phyloP scores from a whole-genome alignment of 345 rosid genomes.

The Eucalyptus polybractea region DNA sequence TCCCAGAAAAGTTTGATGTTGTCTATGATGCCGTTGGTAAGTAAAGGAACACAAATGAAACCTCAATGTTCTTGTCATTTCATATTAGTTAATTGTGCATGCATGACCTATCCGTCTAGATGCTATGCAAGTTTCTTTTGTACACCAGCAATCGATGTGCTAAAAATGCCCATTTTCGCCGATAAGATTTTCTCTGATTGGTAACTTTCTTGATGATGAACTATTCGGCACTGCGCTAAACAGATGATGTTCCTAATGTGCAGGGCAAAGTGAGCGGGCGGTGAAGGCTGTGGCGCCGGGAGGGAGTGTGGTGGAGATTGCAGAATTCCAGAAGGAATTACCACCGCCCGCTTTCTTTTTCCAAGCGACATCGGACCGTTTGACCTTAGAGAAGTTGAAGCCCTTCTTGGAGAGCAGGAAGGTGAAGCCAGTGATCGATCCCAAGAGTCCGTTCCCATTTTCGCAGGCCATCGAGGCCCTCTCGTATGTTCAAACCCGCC shows the following conservation, averaged over 20 bases:
- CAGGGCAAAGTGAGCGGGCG: slow-evolving; percentile 76
- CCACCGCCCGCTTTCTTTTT: slow-evolving; percentile 75
- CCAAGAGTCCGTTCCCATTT: slow-evolving; percentile 67
- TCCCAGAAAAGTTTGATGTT: slow-evolving; percentile 64
- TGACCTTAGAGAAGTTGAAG: slow-evolving; percentile 57
- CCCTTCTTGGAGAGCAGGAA: slow-evolving; percentile 64
- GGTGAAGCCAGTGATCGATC: slow-evolving; percentile 72
- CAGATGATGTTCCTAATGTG: neutral
- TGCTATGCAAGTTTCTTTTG: neutral
- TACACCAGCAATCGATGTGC: neutral
- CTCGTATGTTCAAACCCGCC: slow-evolving; percentile 60
- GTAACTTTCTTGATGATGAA: neutral
- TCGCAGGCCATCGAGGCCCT: slow-evolving; percentile 52
- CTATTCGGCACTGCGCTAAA: neutral
- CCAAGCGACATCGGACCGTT: slow-evolving; percentile 61
- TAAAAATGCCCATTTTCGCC: neutral
- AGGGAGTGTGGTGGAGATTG: slow-evolving; percentile 76
- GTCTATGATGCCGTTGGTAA: slow-evolving; percentile 81
- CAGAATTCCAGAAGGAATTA: slow-evolving; percentile 30
- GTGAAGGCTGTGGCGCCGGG: slow-evolving; percentile 78
- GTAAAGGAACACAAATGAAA: neutral
- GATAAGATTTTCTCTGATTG: neutral
- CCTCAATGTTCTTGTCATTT: neutral
- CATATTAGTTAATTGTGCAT: neutral
- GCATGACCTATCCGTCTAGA: neutral